Evolutionary conservation across 2,329 filamentous ascomycete species (phyloP).

Genomic region (Colletotrichum agaves): DNA sequence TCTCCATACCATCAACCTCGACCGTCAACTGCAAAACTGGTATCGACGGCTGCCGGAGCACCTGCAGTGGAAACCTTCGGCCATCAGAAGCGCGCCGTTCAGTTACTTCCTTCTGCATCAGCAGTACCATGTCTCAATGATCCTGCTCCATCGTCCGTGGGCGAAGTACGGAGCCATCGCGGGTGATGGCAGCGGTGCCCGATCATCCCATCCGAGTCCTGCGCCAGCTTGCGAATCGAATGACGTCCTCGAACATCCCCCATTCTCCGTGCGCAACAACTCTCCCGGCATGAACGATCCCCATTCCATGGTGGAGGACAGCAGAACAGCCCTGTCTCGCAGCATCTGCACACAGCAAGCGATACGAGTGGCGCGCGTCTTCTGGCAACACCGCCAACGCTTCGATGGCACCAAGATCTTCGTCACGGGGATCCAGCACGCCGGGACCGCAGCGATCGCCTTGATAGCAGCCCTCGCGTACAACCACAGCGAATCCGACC

Average conservation of each 20-base stretch:
- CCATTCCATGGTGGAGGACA: constrained; percentile 51
- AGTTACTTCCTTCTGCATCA: constrained; percentile 66
- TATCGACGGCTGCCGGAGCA: constrained; percentile 62
- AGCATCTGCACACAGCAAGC: constrained; percentile 66
- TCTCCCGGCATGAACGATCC: constrained; percentile 46
- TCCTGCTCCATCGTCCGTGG: constrained; percentile 64
- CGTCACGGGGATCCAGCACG: constrained; percentile 62
- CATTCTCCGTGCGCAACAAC: constrained; percentile 39
- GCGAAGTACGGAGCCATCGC: constrained; percentile 59
- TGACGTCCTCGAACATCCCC: constrained; percentile 25
- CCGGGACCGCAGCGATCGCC: constrained; percentile 64
- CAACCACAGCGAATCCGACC: constrained; percentile 49
- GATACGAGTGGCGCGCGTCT: constrained; percentile 62
- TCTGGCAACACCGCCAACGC: constrained; percentile 64
- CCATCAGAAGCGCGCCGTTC: constrained; percentile 59
- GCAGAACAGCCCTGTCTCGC: constrained; percentile 57
- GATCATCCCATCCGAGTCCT: constrained; percentile 48
- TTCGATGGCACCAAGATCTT: constrained; percentile 63
- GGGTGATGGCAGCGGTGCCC: constrained; percentile 44
- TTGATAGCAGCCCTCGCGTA: constrained; percentile 60
- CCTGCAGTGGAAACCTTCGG: constrained; percentile 60
- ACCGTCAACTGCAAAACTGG: constrained; percentile 65
- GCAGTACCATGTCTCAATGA: constrained; percentile 64
- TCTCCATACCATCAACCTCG: constrained; percentile 60
- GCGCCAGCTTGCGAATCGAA: constrained; percentile 39